Percentiles rank a stretch among this genome's conserved stretches.
phyloP scores from a whole-genome alignment of 2,329 filamentous ascomycete species.

The Ceratocystis huliohia region DNA sequence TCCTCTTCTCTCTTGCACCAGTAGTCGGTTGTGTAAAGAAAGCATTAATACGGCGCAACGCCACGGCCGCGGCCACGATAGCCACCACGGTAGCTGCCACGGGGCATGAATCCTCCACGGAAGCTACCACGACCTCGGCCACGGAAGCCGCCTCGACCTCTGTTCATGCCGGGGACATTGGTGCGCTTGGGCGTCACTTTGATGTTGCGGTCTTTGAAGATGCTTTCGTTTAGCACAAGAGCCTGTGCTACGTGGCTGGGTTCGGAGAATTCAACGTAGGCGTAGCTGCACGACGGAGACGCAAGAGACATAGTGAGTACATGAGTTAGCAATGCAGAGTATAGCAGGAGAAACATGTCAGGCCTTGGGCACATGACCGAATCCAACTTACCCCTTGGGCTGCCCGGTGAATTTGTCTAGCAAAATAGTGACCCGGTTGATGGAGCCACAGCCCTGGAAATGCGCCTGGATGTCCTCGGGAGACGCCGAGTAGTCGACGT shows the following conservation, averaged over 20 bases:
- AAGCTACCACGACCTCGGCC: conserved; percentile 40
- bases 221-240: conserved; percentile 87
- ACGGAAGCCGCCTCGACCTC: conserved; percentile 49
- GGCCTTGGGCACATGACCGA: not conserved
- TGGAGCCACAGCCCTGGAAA: conserved; percentile 92
- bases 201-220: conserved; percentile 87
- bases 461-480: conserved; percentile 97
- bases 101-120: conserved; percentile 35
- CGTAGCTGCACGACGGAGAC: conserved; percentile 52
- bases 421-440: conserved; percentile 95
- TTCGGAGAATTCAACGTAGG: conserved; percentile 96
- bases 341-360: not conserved
- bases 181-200: conserved; percentile 94
- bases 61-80: conserved; percentile 51
- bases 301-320: conserved; percentile 20
- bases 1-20: not conserved
- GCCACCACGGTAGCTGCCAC: conserved; percentile 41
- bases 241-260: conserved; percentile 86
- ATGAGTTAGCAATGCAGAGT: not conserved
- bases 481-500: conserved; percentile 93
- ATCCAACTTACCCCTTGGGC: conserved; percentile 74
- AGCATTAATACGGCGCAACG: conserved; percentile 49
- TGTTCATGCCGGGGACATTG: conserved; percentile 87
- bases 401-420: conserved; percentile 97
- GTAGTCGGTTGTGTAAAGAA: conserved; percentile 18